These are phyloP conservation scores for Nemophila menziesii DNA, from an alignment of 257 asterid species.

Conservation along the genomic window DNA sequence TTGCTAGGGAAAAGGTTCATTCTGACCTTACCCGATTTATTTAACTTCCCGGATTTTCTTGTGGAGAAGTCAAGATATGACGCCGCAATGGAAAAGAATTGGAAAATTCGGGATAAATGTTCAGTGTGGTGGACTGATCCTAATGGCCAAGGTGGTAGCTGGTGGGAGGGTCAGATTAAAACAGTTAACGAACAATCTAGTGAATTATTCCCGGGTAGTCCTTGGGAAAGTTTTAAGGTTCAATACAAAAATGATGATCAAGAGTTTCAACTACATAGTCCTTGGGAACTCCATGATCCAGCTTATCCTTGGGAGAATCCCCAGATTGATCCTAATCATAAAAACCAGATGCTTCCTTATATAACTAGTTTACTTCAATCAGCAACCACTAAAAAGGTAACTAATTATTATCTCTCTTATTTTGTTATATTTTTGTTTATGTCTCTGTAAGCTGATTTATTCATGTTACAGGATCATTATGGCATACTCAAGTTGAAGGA, in stretches of 20 bases:
- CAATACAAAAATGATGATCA: constrained; percentile 30
- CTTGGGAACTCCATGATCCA: constrained; percentile 88
- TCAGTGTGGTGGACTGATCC: constrained; percentile 84
- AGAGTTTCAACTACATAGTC: constrained; percentile 43
- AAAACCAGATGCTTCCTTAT: constrained; percentile 28
- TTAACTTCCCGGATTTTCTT: constrained; percentile 69
- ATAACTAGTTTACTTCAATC: constrained; percentile 29
- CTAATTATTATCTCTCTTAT: constrained; percentile 5
- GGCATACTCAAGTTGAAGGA: constrained; percentile 61
- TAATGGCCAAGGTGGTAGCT: constrained; percentile 49
- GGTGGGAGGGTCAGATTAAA: constrained; percentile 69
- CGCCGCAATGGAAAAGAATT: constrained; percentile 51
- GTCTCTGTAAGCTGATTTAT: not conserved
- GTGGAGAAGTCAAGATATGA: constrained; percentile 65
- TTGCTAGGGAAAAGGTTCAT: constrained; percentile 36
- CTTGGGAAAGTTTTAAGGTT: constrained; percentile 76
- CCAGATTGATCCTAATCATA: constrained; percentile 27
- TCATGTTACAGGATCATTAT: constrained; percentile 48
- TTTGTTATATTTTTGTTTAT: constrained; percentile 5
- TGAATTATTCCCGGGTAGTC: constrained; percentile 74
- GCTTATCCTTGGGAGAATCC: constrained; percentile 43
- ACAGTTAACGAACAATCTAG: constrained; percentile 41
- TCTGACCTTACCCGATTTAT: constrained; percentile 59
- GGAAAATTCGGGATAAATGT: constrained; percentile 58
- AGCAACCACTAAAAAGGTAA: constrained; percentile 55